Evolutionary conservation across 169 alveolate genomes (phyloP).

Genomic region (Plasmodium coatneyi): DNA sequence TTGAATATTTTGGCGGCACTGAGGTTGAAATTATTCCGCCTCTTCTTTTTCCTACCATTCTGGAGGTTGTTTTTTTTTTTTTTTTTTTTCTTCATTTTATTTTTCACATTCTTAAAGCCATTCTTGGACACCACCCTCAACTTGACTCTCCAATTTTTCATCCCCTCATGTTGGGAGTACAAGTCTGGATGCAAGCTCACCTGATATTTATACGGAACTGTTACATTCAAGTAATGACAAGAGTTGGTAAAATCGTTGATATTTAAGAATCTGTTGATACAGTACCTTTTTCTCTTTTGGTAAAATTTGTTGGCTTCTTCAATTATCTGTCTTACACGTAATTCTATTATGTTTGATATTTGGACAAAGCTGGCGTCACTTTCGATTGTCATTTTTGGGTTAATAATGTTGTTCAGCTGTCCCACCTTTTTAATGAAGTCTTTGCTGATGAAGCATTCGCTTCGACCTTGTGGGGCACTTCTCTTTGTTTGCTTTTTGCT

Average conservation of each 20-base stretch:
- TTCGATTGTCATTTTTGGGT: conserved; percentile 32
- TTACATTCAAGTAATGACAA: conserved; percentile 56
- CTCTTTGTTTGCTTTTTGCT: neutral
- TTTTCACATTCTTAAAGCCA: conserved; percentile 10
- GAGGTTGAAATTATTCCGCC: neutral
- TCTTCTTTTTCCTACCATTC: neutral
- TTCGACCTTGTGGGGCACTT: neutral
- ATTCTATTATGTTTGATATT: conserved; percentile 52
- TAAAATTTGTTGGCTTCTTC: conserved; percentile 72
- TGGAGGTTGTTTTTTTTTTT: neutral
- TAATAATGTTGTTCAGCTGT: conserved; percentile 27
- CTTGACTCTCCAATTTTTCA: conserved; percentile 16
- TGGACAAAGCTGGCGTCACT: conserved; percentile 34
- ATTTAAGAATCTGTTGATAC: conserved; percentile 21
- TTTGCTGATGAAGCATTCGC: conserved; percentile 14
- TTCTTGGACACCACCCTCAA: conserved; percentile 17
- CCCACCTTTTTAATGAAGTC: conserved; percentile 60
- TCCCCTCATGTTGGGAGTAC: conserved; percentile 4
- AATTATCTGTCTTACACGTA: conserved; percentile 59
- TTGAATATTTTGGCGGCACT: neutral
- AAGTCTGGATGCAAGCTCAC: conserved; percentile 9
- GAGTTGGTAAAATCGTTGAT: conserved; percentile 61
- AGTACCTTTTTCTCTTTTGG: conserved; percentile 52
- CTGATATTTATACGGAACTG: conserved; percentile 27
- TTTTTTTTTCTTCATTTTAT: conserved; percentile 26